phyloP scores from a whole-genome alignment of 2,329 filamentous ascomycete species.

The Fusarium virguliforme region DNA sequence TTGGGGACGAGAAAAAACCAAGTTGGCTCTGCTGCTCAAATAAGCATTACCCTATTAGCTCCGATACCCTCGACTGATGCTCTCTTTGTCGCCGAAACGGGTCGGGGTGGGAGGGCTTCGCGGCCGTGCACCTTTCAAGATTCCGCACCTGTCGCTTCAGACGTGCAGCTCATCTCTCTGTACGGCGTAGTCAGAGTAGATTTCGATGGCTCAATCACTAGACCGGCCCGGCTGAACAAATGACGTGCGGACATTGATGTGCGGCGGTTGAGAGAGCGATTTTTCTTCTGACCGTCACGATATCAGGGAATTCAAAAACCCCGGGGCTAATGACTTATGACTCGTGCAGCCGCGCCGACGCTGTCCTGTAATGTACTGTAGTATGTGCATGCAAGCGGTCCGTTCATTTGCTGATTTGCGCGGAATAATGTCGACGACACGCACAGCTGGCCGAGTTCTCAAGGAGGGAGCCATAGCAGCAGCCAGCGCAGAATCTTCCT shows the following conservation, averaged over 20 bases:
- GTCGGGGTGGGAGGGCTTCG: constrained; percentile 21
- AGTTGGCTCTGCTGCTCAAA: constrained; percentile 28
- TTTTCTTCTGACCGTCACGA: constrained; percentile 31
- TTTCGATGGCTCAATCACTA: constrained; percentile 46
- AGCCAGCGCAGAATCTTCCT: background rate
- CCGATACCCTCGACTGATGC: constrained; percentile 39
- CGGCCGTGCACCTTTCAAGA: constrained; percentile 41
- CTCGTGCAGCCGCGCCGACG: constrained; percentile 43
- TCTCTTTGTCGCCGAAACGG: constrained; percentile 38
- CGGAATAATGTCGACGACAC: constrained; percentile 11
- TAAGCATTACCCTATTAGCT: constrained; percentile 38
- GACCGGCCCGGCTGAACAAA: constrained; percentile 34
- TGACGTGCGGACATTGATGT: constrained; percentile 32
- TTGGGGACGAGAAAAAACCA: constrained; percentile 36
- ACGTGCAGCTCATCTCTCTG: constrained; percentile 22
- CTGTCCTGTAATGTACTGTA: no score
- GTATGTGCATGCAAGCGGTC: constrained; percentile 39
- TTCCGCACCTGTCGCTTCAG: constrained; percentile 31
- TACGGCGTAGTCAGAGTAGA: constrained; percentile 16
- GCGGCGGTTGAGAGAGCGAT: constrained; percentile 36
- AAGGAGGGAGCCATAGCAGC: constrained; percentile 15
- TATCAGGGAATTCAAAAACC: constrained; percentile 43
- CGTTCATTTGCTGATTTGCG: constrained; percentile 26
- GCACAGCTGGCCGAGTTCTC: constrained; percentile 7
- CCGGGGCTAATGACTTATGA: constrained; percentile 49